Conservation (phyloP, 108 stramenopile species). For the Nannochloropsis salina region DNA sequence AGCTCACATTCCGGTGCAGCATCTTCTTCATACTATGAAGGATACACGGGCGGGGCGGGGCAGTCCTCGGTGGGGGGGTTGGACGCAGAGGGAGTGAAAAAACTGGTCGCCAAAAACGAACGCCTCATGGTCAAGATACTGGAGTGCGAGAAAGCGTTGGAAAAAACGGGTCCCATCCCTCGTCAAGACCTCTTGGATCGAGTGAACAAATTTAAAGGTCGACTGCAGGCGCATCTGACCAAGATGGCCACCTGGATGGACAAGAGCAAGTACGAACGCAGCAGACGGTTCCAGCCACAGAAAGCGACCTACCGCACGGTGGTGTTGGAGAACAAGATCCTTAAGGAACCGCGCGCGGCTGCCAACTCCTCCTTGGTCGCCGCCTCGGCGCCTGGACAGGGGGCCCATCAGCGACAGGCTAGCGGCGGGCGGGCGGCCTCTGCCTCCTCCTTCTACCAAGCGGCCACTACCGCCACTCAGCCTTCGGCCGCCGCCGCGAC, state of each 20-base stretch:
- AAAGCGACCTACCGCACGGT: neutral
- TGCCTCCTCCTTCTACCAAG: neutral
- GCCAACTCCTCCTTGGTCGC: neutral
- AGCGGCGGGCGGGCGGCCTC: neutral
- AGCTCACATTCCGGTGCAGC: neutral
- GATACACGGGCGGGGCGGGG: neutral
- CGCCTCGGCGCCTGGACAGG: neutral
- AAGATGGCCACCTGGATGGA: constrained; percentile 4
- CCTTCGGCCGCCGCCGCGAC: neutral
- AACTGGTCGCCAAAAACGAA: constrained; percentile 16
- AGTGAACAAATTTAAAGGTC: constrained; percentile 12
- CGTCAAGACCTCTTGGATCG: neutral
- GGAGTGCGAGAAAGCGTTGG: constrained; percentile 14
- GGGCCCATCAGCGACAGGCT: neutral
- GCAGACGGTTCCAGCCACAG: neutral
- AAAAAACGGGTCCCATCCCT: constrained; percentile 6
- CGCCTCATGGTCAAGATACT: neutral
- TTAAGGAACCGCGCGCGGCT: constrained; percentile 11
- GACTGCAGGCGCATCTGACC: constrained; percentile 19
- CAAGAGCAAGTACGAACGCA: neutral
- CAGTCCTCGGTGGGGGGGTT: neutral
- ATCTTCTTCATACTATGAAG: neutral
- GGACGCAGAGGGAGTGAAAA: neutral
- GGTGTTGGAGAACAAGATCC: neutral
- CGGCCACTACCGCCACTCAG: neutral